Percentiles rank a stretch among this genome's conserved stretches.
phyloP scores from a whole-genome alignment of 2,329 filamentous ascomycete genomes.

The Nectriaceae sp. region DNA sequence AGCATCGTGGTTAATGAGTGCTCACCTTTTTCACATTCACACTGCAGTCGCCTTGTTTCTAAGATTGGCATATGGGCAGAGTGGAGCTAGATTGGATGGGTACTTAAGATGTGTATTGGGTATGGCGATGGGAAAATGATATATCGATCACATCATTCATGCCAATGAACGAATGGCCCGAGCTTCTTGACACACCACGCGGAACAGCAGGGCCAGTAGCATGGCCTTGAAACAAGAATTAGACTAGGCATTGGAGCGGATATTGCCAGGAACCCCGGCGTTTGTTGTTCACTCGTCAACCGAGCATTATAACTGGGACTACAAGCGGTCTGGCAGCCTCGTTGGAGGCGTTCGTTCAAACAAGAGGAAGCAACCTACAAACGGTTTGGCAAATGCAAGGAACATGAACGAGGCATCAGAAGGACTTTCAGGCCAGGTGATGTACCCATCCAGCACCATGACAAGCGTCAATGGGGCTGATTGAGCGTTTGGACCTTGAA shows the following conservation, averaged over 20 bases:
- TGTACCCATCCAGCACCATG: too few relatives aligned
- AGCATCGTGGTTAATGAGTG: too few relatives aligned
- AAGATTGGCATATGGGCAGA: too few relatives aligned
- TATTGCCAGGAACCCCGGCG: too few relatives aligned
- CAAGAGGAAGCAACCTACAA: not conserved
- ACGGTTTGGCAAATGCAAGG: not conserved
- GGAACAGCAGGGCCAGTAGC: not conserved
- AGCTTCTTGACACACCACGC: slow-evolving; percentile 14
- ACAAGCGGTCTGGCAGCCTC: not conserved
- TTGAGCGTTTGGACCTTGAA: slow-evolving; percentile 1
- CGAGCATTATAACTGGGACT: too few relatives aligned
- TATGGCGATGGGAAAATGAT: not conserved
- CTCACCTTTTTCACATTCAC: too few relatives aligned
- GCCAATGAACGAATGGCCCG: slow-evolving; percentile 21
- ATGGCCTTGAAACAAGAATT: too few relatives aligned
- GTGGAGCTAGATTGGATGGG: too few relatives aligned
- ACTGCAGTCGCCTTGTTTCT: too few relatives aligned
- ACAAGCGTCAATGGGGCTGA: not conserved
- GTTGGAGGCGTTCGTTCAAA: not conserved
- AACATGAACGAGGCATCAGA: not conserved
- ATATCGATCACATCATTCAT: slow-evolving; percentile 8
- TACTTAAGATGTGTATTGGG: too few relatives aligned
- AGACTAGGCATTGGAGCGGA: too few relatives aligned
- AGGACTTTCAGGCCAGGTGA: not conserved
- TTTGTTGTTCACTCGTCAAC: too few relatives aligned